Percentiles rank a stretch among this genome's conserved stretches.
These are phyloP conservation scores for Rhodosporidiobolus sp. DNA, from an alignment of 768 basidiomycete genomes.

Conservation along the genomic window DNA sequence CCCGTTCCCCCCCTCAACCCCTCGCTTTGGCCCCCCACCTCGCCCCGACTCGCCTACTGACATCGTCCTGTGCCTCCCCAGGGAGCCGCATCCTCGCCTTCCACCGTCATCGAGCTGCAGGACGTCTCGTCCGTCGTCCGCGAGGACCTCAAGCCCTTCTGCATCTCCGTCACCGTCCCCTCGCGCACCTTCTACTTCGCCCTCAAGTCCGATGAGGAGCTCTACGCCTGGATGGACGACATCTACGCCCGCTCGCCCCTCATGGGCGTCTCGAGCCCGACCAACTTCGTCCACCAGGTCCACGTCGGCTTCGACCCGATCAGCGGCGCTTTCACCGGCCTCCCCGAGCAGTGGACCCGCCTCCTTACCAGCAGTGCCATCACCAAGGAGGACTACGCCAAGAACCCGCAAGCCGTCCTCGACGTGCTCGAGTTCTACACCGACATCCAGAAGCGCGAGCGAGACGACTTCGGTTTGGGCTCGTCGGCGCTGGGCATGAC, in stretches of 20 bases:
- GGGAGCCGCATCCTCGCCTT: constrained; percentile 48
- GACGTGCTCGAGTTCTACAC: constrained; percentile 99
- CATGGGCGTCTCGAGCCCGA: constrained; percentile 89
- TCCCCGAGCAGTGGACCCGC: constrained; percentile 96
- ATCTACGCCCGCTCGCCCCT: constrained; percentile 87
- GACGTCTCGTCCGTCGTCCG: constrained; percentile 86
- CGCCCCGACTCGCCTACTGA: constrained; percentile 49
- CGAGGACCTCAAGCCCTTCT: constrained; percentile 91
- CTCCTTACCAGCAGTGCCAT: constrained; percentile 96
- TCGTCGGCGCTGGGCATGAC: constrained; percentile 35
- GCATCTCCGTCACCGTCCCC: constrained; percentile 77
- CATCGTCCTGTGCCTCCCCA: constrained; percentile 1
- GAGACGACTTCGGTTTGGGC: constrained; percentile 58
- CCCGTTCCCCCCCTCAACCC: constrained; percentile 4
- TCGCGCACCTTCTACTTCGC: constrained; percentile 74
- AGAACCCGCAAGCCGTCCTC: constrained; percentile 93
- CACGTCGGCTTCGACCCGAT: constrained; percentile 96
- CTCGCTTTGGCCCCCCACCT: constrained; percentile 51
- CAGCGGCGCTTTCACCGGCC: constrained; percentile 90
- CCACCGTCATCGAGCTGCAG: constrained; percentile 63
- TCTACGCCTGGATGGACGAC: constrained; percentile 98
- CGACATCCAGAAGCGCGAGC: constrained; percentile 91
- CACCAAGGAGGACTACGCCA: constrained; percentile 94
- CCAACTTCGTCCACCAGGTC: constrained; percentile 97
- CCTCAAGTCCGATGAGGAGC: constrained; percentile 87